Evolutionary conservation across 441 rosid species (phyloP).

Genomic region (Erodium moschatum): DNA sequence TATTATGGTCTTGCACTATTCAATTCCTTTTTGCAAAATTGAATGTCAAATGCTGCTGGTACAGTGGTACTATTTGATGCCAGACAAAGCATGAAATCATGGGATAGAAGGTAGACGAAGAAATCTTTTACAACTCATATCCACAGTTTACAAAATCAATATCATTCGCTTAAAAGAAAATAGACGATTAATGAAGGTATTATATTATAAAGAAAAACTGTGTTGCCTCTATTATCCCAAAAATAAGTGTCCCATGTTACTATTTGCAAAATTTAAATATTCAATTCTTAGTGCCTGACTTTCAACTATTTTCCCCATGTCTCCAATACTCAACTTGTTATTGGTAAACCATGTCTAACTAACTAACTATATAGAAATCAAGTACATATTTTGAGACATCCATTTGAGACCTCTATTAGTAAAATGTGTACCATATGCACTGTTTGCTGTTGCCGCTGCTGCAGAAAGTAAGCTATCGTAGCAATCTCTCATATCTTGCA

Average conservation of each 20-base stretch:
- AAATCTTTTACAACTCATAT: neutral
- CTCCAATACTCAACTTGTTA: neutral
- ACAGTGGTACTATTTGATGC: neutral
- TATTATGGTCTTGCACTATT: neutral
- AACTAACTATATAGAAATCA: neutral
- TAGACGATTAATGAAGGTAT: neutral
- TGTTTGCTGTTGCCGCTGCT: constrained; percentile 89
- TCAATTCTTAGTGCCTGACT: neutral
- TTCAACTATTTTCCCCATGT: neutral
- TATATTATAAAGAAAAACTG: neutral
- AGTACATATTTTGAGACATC: neutral
- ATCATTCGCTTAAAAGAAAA: too few relatives aligned
- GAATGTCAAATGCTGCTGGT: neutral
- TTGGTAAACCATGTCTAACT: neutral
- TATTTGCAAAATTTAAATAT: neutral
- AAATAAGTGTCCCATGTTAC: neutral
- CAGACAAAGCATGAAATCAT: neutral
- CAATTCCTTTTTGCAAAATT: neutral
- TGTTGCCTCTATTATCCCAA: neutral
- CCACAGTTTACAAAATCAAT: neutral
- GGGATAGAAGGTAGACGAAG: neutral
- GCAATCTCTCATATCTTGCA: constrained; percentile 84
- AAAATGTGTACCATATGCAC: constrained; percentile 63
- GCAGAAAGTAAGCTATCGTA: constrained; percentile 93
- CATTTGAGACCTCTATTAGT: neutral